Evolutionary conservation across 768 basidiomycete species (phyloP), one percentile per base, ranked within the genome.

Genomic region (Kwoniella europaea): DNA sequence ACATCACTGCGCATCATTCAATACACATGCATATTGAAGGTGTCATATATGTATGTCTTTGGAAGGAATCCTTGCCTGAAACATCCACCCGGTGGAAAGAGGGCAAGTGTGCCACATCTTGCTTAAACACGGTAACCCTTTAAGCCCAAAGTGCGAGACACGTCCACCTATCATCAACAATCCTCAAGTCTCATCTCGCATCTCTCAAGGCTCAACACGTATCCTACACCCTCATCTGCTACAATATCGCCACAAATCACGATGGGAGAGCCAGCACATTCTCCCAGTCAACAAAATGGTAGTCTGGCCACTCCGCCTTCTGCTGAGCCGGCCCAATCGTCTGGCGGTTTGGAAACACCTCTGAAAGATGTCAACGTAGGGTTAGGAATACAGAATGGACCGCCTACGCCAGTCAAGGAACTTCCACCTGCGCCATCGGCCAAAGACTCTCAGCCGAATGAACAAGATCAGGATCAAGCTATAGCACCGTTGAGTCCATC

Each of bases 331-430:
- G 67, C 46, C 12, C 22, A 57, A 12, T 27, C 58, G 12, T 10
- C 41, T 3, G 52, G 58, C n/a, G 50, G 52, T 7, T 3, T 55
- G 13, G 67, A 62, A 24, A 55, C 67, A 2, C 68, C 68, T 20
- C 20, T 41, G 42, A 15, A 41, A 22, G 59, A 42, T 43, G 42
- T 22, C 35, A 24, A 46, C 3, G 56, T 70, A 10, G 68, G 68
- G 10, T 57, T 70, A 18, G 68, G 68, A 3, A 70, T 70, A 50
- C 68, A 55, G 29, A 60, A 70, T 56, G 69, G 69, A 52, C 69
- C 69, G 20, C 65, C 69, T 10, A 71, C 69, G 27, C 69, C 65
- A 7, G 59, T 63, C 12, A 71, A 71, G 53, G 69, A 71, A 44
- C 46, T 65, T 13, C 69, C 69, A 24, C 59, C 63, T 16, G 64